Evolutionary conservation across 192 early-diverging fungal genomes (phyloP).

Genomic region (Mortierella hygrophila): DNA sequence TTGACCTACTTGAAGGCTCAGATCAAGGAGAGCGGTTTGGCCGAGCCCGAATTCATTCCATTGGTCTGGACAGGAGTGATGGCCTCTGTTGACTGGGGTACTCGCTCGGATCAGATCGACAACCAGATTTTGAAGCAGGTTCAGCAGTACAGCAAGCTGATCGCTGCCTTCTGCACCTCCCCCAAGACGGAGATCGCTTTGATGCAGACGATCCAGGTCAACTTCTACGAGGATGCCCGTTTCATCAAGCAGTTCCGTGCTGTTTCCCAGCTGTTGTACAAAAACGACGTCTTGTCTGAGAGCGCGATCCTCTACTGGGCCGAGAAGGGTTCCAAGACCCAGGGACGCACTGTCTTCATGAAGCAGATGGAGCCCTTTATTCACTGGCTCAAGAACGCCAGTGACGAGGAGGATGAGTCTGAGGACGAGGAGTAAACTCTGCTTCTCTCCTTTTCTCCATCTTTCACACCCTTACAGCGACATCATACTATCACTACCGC

Average conservation of each 20-base stretch:
- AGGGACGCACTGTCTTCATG: slow-evolving; percentile 91
- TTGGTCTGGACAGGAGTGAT: slow-evolving; percentile 90
- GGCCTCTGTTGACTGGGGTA: slow-evolving; percentile 81
- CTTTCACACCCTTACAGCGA: not conserved
- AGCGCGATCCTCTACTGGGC: slow-evolving; percentile 95
- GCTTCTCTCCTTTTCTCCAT: not conserved
- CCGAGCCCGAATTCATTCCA: slow-evolving; percentile 79
- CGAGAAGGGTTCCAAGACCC: slow-evolving; percentile 88
- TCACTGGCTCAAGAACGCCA: slow-evolving; percentile 80
- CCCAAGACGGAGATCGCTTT: slow-evolving; percentile 90
- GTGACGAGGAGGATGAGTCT: slow-evolving; percentile 79
- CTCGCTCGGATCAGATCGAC: slow-evolving; percentile 89
- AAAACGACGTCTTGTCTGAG: slow-evolving; percentile 91
- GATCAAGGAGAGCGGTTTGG: slow-evolving; percentile 76
- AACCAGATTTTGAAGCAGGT: slow-evolving; percentile 73
- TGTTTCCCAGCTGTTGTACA: slow-evolving; percentile 88
- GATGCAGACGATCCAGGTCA: slow-evolving; percentile 87
- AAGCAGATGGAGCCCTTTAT: slow-evolving; percentile 96
- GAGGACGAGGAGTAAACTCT: slow-evolving; percentile 62
- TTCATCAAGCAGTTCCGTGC: slow-evolving; percentile 89
- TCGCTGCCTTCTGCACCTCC: slow-evolving; percentile 81
- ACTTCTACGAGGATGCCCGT: slow-evolving; percentile 90
- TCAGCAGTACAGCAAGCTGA: slow-evolving; percentile 78
- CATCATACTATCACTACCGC: not conserved
- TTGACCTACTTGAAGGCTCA: slow-evolving; percentile 73